These are phyloP conservation scores for Aurantiochytrium sp. DNA, from an alignment of 108 stramenopile genomes.

Conservation along the genomic window DNA sequence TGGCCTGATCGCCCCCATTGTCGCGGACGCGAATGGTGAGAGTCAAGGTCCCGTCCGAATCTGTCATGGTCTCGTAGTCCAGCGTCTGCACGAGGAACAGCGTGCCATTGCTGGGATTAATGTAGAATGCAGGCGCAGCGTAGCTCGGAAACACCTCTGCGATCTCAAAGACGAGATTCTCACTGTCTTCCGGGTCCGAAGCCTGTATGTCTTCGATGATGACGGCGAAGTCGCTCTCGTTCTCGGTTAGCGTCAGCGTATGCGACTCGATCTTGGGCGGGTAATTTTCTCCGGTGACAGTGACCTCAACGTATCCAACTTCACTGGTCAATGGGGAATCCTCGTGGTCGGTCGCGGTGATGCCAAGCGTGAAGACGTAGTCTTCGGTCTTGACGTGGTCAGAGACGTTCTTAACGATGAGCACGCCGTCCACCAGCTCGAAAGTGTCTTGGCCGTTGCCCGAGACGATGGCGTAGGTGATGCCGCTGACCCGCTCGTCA, in stretches of 20 bases:
- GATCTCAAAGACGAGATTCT: neutral
- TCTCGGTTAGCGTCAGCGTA: neutral
- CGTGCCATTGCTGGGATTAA: neutral
- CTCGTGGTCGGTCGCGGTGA: neutral
- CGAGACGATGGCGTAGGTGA: neutral
- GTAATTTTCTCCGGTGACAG: neutral
- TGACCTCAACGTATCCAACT: neutral
- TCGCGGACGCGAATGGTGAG: neutral
- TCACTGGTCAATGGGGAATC: neutral
- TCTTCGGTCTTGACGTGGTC: neutral
- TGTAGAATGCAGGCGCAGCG: neutral
- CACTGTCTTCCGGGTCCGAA: neutral
- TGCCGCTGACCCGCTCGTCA: neutral
- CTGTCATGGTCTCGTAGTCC: constrained; percentile 1
- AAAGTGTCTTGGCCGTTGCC: neutral
- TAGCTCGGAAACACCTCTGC: neutral
- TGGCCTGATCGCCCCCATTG: neutral
- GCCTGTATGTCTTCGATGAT: neutral
- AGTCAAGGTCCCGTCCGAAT: neutral
- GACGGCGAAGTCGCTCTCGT: neutral
- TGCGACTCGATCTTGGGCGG: neutral
- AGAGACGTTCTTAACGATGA: neutral
- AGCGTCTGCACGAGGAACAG: neutral
- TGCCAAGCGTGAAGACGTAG: neutral
- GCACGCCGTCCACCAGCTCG: neutral